Conservation (phyloP, 148 eudicot species). For the Vaccinium corymbosum region DNA sequence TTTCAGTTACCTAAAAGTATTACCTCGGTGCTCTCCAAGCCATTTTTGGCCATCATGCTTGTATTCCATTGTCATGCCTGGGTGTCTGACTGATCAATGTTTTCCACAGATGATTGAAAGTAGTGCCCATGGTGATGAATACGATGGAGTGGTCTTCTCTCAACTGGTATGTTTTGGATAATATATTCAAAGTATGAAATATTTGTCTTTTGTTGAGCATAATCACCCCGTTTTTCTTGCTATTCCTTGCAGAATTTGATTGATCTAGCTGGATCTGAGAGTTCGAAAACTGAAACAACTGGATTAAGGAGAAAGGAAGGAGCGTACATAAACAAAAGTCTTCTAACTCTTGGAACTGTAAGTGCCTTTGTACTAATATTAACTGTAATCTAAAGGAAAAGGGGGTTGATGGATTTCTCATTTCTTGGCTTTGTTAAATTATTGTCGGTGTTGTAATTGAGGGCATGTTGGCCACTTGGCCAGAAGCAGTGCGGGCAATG, state of each 20-base stretch:
- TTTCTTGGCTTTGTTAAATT: not conserved
- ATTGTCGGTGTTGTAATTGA: not conserved
- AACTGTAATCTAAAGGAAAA: not conserved
- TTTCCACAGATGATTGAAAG: conserved; percentile 85
- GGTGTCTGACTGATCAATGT: not conserved
- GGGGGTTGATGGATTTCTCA: not conserved
- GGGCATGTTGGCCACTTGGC: not conserved
- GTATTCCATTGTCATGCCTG: not conserved
- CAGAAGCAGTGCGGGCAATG: not conserved
- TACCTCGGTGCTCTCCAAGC: not conserved
- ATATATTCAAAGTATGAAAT: not conserved
- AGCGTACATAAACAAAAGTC: conserved; percentile 95
- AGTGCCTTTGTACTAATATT: conserved; percentile 24
- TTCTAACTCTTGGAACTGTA: conserved; percentile 98
- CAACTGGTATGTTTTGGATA: conserved; percentile 62
- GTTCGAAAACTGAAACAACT: conserved; percentile 98
- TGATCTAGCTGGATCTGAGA: conserved; percentile 98
- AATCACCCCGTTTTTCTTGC: conserved; percentile 10
- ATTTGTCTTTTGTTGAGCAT: conserved; percentile 13
- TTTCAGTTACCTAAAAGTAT: not conserved
- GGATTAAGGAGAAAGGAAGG: conserved; percentile 98
- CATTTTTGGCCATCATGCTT: not conserved
- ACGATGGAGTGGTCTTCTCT: conserved; percentile 94
- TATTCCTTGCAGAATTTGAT: conserved; percentile 65
- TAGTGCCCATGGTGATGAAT: conserved; percentile 93